phyloP scores from a whole-genome alignment of 1,139 yeast species.

The Suhomyces panamericanus region DNA sequence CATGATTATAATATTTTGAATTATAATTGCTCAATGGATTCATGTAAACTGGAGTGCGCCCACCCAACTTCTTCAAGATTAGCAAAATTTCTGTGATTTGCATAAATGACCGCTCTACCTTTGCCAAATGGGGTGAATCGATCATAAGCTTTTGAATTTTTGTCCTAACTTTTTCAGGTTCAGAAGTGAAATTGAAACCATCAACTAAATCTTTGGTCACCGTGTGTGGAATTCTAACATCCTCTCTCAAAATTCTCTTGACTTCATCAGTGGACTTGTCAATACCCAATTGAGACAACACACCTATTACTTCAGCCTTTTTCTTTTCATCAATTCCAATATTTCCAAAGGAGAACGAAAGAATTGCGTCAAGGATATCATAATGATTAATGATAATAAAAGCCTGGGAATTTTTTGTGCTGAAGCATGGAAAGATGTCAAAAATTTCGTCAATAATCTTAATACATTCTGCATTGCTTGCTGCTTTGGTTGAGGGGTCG shows the following conservation, averaged over 20 bases:
- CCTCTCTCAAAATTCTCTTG: slow-evolving; percentile 63
- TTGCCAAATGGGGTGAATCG: slow-evolving; percentile 65
- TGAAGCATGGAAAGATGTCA: slow-evolving; percentile 63
- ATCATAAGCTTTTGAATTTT: slow-evolving; percentile 69
- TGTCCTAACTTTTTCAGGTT: slow-evolving; percentile 60
- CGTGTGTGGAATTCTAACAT: slow-evolving; percentile 75
- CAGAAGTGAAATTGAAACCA: slow-evolving; percentile 71
- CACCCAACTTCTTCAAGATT: slow-evolving; percentile 57
- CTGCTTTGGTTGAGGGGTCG: slow-evolving; percentile 41
- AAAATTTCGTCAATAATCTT: slow-evolving; percentile 78
- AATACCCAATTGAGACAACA: slow-evolving; percentile 74
- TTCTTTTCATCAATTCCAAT: slow-evolving; percentile 65
- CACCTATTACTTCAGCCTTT: slow-evolving; percentile 62
- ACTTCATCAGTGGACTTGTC: slow-evolving; percentile 67
- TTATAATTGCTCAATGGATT: slow-evolving; percentile 82
- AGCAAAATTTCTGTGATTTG: slow-evolving; percentile 59
- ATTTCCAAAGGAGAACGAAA: slow-evolving; percentile 68
- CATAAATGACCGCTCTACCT: slow-evolving; percentile 61
- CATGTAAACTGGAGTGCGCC: slow-evolving; percentile 39
- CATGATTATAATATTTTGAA: slow-evolving; percentile 71
- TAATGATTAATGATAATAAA: slow-evolving; percentile 75
- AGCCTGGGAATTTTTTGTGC: slow-evolving; percentile 40
- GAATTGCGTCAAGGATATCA: slow-evolving; percentile 69
- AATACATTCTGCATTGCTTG: slow-evolving; percentile 84
- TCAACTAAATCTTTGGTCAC: slow-evolving; percentile 75